phyloP scores from a whole-genome alignment of 768 basidiomycete species.

The Panellus pusillus region DNA sequence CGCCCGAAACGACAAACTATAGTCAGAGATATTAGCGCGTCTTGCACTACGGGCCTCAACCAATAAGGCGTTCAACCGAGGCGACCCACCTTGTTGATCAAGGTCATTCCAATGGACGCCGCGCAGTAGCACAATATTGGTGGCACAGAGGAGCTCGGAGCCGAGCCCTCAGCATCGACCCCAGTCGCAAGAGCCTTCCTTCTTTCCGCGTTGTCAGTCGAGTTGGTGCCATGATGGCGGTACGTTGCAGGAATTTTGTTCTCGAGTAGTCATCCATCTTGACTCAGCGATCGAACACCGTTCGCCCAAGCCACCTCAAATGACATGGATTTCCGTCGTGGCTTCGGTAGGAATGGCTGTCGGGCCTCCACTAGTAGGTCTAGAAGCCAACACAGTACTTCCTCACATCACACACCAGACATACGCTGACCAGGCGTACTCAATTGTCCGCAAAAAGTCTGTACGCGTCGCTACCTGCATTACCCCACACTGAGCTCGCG shows the following conservation, averaged over 20 bases:
- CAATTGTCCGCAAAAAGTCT: conserved; percentile 77
- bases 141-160: conserved; percentile 47
- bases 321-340: conserved; percentile 66
- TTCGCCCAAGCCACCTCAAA: neutral
- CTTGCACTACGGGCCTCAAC: no score
- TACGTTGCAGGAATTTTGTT: neutral
- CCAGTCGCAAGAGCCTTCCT: conserved; percentile 40
- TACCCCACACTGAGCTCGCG: neutral
- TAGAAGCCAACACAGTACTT: neutral
- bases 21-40: neutral
- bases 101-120: conserved; percentile 94
- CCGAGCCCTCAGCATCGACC: neutral
- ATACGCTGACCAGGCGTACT: conserved; percentile 79
- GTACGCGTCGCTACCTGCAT: conserved; percentile 23
- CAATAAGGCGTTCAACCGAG: no score
- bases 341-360: conserved; percentile 84
- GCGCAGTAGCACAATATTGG: conserved; percentile 88
- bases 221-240: conserved; percentile 5
- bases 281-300: no score
- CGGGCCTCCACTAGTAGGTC: conserved; percentile 67
- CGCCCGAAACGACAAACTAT: conserved; percentile 93
- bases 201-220: conserved; percentile 17
- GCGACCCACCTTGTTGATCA: conserved; percentile 84
- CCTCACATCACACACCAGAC: conserved; percentile 41
- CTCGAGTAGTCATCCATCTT: no score